phyloP scores from a whole-genome alignment of 2,329 filamentous ascomycete species.

The Cercospora citrullina region DNA sequence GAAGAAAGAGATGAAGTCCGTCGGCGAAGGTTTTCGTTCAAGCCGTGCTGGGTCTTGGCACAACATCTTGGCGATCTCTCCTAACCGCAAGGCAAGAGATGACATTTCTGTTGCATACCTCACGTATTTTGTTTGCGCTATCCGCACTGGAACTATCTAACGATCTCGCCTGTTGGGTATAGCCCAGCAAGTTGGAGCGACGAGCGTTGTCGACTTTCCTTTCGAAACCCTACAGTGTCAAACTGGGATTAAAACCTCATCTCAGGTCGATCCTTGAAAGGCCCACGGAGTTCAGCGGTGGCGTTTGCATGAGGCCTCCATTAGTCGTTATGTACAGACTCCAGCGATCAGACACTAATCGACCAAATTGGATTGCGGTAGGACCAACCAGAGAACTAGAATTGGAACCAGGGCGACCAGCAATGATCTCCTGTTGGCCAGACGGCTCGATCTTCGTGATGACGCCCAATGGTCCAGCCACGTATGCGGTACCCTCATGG shows the following conservation, averaged over 20 bases:
- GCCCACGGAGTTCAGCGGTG: background rate
- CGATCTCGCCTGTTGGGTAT: background rate
- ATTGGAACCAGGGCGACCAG: background rate
- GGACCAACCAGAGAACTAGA: constrained; percentile 12
- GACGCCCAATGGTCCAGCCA: background rate
- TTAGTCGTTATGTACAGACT: constrained; percentile 12
- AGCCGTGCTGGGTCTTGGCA: background rate
- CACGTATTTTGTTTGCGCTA: background rate
- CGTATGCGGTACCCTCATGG: background rate
- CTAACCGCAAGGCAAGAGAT: background rate
- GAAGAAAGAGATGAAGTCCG: constrained; percentile 1
- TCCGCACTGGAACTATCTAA: background rate
- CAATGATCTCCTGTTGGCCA: background rate
- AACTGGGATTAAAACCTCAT: background rate
- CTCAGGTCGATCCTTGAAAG: background rate
- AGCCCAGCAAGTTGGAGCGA: background rate
- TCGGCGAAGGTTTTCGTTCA: background rate
- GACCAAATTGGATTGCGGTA: constrained; percentile 12
- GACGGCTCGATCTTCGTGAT: background rate
- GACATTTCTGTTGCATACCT: background rate
- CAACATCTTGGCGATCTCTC: background rate
- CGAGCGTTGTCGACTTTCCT: background rate
- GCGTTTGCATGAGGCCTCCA: background rate
- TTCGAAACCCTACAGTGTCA: background rate
- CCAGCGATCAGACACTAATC: constrained; percentile 11